A percentile compares a stretch with the other conserved stretches of the same genome.
Conservation (phyloP, 2,329 filamentous ascomycete genomes). For the Escovopsis weberi region DNA sequence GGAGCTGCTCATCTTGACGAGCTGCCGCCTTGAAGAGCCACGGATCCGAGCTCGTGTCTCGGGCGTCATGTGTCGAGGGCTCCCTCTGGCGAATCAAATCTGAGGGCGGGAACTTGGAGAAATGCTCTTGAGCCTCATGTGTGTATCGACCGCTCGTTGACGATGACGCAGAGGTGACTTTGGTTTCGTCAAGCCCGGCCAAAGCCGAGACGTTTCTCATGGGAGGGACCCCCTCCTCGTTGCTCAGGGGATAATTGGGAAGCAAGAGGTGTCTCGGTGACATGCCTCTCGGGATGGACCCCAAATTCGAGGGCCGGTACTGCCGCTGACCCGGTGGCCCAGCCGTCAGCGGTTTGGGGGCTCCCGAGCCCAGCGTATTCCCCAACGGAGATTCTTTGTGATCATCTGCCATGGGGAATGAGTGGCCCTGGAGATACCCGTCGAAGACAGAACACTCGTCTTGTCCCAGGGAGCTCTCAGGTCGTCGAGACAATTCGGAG, state of each 20-base stretch:
- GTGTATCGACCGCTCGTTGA: too few species aligned
- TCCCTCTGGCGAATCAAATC: too few species aligned
- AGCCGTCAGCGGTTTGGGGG: constrained; percentile 37
- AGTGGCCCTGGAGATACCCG: background rate
- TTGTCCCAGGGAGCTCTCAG: constrained; percentile 4
- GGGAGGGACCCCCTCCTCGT: background rate
- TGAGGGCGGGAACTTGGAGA: too few species aligned
- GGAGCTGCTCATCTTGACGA: too few species aligned
- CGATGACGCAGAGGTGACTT: too few species aligned
- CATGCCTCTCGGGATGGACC: constrained; percentile 21
- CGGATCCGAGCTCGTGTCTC: too few species aligned
- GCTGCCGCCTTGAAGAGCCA: too few species aligned
- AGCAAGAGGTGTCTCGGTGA: constrained; percentile 9
- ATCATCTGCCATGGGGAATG: too few species aligned
- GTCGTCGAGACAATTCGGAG: background rate
- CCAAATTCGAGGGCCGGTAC: constrained; percentile 29
- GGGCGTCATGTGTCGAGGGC: too few species aligned
- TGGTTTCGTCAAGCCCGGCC: too few species aligned
- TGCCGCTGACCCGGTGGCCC: constrained; percentile 40
- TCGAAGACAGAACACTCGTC: background rate
- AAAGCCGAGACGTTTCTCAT: background rate
- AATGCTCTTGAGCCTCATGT: too few species aligned
- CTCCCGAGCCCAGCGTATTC: constrained; percentile 20
- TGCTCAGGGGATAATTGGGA: background rate
- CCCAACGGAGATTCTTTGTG: too few species aligned